phyloP scores from a whole-genome alignment of 2,329 filamentous ascomycete species.

The Sporothrix sp. region DNA sequence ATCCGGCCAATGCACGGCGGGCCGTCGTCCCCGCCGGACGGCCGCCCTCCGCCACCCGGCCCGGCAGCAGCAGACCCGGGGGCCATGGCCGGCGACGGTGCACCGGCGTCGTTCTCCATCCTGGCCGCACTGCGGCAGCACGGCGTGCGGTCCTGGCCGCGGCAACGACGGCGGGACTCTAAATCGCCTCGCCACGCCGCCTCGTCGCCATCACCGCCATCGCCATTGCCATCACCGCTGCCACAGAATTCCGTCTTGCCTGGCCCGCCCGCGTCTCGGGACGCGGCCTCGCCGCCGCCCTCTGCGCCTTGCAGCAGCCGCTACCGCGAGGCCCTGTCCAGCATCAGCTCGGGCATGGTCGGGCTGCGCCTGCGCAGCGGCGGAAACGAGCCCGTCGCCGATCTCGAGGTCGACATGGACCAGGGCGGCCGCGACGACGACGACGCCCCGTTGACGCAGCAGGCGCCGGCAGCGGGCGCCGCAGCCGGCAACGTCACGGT shows the following conservation, averaged over 20 bases:
- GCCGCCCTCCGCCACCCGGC: too few relatives aligned
- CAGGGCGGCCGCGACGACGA: slow-evolving; percentile 1
- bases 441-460: slow-evolving; percentile 3
- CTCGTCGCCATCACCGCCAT: background rate
- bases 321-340: background rate
- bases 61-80: too few relatives aligned
- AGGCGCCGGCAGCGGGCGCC: background rate
- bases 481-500: slow-evolving; percentile 9
- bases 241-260: too few relatives aligned
- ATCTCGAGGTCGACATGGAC: slow-evolving; percentile 8
- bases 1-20: background rate
- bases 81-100: background rate
- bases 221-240: background rate
- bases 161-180: slow-evolving; percentile 5
- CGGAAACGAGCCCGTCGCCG: background rate
- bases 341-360: background rate
- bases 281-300: slow-evolving; percentile 3
- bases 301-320: slow-evolving; percentile 4
- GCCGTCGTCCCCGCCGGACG: background rate
- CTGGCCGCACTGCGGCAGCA: background rate
- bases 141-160: background rate
- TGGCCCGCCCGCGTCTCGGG: too few relatives aligned
- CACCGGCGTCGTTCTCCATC: background rate
- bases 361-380: slow-evolving; percentile 4
- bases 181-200: background rate